Percentiles rank a stretch among this genome's conserved stretches.
These are phyloP conservation scores for Candida namnaoensis DNA, from an alignment of 805 yeast genomes.

Conservation along the genomic window DNA sequence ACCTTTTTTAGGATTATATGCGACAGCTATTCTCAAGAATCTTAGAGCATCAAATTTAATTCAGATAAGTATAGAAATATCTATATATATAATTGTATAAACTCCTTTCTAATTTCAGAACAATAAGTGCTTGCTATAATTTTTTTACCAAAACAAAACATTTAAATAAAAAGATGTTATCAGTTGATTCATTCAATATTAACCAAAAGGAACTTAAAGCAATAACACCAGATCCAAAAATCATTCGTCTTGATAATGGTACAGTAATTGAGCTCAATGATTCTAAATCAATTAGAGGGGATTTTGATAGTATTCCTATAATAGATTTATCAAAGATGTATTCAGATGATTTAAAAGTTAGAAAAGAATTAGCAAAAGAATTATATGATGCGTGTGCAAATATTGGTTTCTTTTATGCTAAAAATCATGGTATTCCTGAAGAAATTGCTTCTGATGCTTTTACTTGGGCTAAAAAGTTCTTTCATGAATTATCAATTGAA, in stretches of 20 bases:
- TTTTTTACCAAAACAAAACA: too few species aligned
- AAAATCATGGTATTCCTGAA: slow-evolving; percentile 15
- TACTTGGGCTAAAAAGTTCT: slow-evolving; percentile 15
- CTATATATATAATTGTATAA: too few species aligned
- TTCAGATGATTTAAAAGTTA: slow-evolving; percentile 4
- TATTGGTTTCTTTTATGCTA: slow-evolving; percentile 18
- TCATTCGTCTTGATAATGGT: slow-evolving; percentile 1
- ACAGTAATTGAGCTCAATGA: background rate
- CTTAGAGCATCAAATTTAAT: too few species aligned
- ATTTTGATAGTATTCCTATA: slow-evolving; percentile 10
- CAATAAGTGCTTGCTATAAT: too few species aligned
- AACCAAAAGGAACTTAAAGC: background rate
- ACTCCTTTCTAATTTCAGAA: too few species aligned
- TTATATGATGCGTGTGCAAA: slow-evolving; percentile 12
- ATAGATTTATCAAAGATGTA: slow-evolving; percentile 7
- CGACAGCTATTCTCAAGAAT: too few species aligned
- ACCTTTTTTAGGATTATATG: too few species aligned
- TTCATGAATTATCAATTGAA: slow-evolving; percentile 8
- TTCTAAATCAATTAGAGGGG: slow-evolving; percentile 1
- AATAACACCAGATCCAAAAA: background rate
- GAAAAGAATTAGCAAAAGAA: slow-evolving; percentile 8
- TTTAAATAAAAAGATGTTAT: too few species aligned
- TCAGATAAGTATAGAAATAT: too few species aligned
- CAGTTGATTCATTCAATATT: background rate
- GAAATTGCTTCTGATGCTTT: slow-evolving; percentile 2